A percentile compares a stretch with the other conserved stretches of the same genome.
These are phyloP conservation scores for Escovopsis sp. DNA, from an alignment of 2,329 filamentous ascomycete species.

Conservation along the genomic window DNA sequence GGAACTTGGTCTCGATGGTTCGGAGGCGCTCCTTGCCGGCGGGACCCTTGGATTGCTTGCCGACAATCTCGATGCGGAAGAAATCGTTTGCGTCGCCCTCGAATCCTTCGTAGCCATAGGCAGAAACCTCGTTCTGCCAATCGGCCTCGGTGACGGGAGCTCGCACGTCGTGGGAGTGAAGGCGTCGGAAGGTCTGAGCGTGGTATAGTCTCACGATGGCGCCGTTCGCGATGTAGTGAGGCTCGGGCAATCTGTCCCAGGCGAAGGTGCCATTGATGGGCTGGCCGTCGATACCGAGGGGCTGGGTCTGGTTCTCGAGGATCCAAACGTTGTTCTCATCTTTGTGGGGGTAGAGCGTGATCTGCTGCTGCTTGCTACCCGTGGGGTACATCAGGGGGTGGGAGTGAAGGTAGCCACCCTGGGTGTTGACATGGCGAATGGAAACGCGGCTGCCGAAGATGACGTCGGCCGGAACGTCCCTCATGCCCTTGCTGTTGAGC, in stretches of 20 bases:
- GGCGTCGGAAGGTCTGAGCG: slow-evolving; percentile 63
- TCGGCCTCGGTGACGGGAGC: slow-evolving; percentile 74
- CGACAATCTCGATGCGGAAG: slow-evolving; percentile 90
- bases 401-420: slow-evolving; percentile 94
- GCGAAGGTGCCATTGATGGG: slow-evolving; percentile 67
- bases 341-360: slow-evolving; percentile 97
- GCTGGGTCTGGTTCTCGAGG: slow-evolving; percentile 91
- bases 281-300: slow-evolving; percentile 59
- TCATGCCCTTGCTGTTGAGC: slow-evolving; percentile 91
- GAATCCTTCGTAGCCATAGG: slow-evolving; percentile 95
- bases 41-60: slow-evolving; percentile 66
- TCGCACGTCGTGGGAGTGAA: slow-evolving; percentile 92
- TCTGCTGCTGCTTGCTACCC: slow-evolving; percentile 96
- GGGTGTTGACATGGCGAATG: slow-evolving; percentile 89
- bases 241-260: slow-evolving; percentile 62
- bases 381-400: slow-evolving; percentile 95
- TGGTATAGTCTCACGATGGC: slow-evolving; percentile 75
- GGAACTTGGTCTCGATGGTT: slow-evolving; percentile 95
- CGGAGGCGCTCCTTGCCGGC: slow-evolving; percentile 72
- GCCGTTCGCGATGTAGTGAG: slow-evolving; percentile 61
- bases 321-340: slow-evolving; percentile 96
- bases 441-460: slow-evolving; percentile 74
- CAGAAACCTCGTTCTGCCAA: slow-evolving; percentile 93
- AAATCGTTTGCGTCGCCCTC: slow-evolving; percentile 92
- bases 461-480: slow-evolving; percentile 84